These are phyloP conservation scores for Sisymbrium irio DNA, from an alignment of 345 rosid genomes.

Conservation along the genomic window DNA sequence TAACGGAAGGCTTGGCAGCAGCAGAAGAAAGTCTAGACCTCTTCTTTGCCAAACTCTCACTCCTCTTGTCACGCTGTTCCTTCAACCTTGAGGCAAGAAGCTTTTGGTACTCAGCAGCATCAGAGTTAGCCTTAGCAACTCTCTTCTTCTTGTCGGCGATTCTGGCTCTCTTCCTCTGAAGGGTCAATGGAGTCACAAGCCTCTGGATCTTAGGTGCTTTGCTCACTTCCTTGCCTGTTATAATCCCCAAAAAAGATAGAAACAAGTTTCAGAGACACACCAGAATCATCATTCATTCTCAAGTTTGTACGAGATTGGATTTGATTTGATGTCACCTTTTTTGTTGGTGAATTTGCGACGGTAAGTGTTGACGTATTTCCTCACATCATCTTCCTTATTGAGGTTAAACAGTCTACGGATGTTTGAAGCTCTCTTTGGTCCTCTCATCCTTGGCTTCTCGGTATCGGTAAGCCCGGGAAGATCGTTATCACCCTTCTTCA, in stretches of 20 bases:
- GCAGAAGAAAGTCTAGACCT: constrained; percentile 80
- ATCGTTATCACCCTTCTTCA: constrained; percentile 75
- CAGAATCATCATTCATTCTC: not conserved
- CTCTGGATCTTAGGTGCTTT: constrained; percentile 92
- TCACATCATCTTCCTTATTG: constrained; percentile 74
- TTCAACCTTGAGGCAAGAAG: constrained; percentile 84
- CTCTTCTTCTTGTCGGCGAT: constrained; percentile 80
- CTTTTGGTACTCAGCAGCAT: constrained; percentile 84
- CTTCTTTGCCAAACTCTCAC: constrained; percentile 90
- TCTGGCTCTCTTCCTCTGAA: constrained; percentile 80
- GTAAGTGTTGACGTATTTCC: constrained; percentile 80
- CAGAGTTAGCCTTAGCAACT: constrained; percentile 75
- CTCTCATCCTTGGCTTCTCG: constrained; percentile 81
- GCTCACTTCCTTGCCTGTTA: constrained; percentile 76
- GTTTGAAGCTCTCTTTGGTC: constrained; percentile 84
- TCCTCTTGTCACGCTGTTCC: constrained; percentile 72
- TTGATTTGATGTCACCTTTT: constrained; percentile 5
- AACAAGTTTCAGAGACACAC: not conserved
- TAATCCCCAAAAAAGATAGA: not conserved
- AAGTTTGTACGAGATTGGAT: not conserved
- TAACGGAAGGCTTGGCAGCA: constrained; percentile 68
- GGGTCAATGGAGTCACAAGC: constrained; percentile 78
- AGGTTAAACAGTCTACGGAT: constrained; percentile 74
- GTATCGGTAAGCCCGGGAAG: constrained; percentile 75
- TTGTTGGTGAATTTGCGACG: constrained; percentile 72